phyloP scores from a whole-genome alignment of 2,329 filamentous ascomycete species.

The Phyllosticta citriasiana region DNA sequence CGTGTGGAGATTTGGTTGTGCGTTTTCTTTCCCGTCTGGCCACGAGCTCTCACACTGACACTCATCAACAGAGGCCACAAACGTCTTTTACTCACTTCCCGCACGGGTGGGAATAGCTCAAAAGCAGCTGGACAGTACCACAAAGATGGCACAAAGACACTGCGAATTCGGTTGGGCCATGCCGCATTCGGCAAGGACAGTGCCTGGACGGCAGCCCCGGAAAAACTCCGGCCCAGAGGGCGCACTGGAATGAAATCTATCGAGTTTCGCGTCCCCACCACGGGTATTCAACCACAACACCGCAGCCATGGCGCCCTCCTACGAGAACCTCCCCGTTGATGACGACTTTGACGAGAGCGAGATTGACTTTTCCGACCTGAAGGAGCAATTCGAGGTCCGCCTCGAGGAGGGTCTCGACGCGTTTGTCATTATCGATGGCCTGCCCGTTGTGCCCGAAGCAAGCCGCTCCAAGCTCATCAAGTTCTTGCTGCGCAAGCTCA shows the following conservation, averaged over 20 bases:
- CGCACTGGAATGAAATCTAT: slow-evolving; percentile 8
- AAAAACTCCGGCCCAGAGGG: neutral
- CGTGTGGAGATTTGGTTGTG: too few relatives aligned
- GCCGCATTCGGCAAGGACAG: neutral
- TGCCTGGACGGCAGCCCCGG: neutral
- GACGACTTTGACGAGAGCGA: slow-evolving; percentile 90
- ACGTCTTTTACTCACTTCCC: too few relatives aligned
- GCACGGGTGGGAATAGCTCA: too few relatives aligned
- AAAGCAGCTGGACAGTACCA: neutral
- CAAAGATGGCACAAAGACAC: neutral
- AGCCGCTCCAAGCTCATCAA: slow-evolving; percentile 92
- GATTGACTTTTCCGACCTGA: slow-evolving; percentile 88
- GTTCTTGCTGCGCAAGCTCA: slow-evolving; percentile 90
- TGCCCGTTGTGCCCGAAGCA: slow-evolving; percentile 80
- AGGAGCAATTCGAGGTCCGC: slow-evolving; percentile 90
- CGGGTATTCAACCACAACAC: slow-evolving; percentile 8
- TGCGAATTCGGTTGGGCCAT: neutral
- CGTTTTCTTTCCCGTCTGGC: too few relatives aligned
- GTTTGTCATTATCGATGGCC: slow-evolving; percentile 91
- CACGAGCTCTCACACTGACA: too few relatives aligned
- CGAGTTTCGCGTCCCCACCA: slow-evolving; percentile 10
- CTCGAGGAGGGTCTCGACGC: slow-evolving; percentile 92
- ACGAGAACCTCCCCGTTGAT: slow-evolving; percentile 83
- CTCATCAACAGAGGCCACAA: too few relatives aligned
- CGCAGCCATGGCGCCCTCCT: slow-evolving; percentile 78